Base-by-base conservation (phyloP, 768 basidiomycete species). In the Naematelia encephala region DNA sequence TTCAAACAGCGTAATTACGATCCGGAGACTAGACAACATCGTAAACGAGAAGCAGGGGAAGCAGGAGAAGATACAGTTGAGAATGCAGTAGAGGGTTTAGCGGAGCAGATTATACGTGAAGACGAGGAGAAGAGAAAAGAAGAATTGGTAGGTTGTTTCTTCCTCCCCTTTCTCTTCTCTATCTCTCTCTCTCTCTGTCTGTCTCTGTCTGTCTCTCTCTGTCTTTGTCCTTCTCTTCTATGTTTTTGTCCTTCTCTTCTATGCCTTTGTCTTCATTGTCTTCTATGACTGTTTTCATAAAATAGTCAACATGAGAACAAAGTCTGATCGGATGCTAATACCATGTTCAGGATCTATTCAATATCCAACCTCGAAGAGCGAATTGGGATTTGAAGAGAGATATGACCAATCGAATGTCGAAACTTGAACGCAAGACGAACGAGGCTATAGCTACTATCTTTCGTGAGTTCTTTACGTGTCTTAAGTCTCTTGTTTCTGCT, bases 371-470 rank as follows among this genome's bases (percentile, higher is more conserved):
- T 51, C 93, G 79, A 77, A 89, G 90, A 5, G 80, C 76, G 46
- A 88, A 76, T 28, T 71, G 94, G 92, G 90, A 94, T 74, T 81
- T 96, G 46, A 90, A 92, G 77, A 85, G 48, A 16, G 82, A 74
- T 69, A 85, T 93, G 79, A 90, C 93, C 57, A 90, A 88, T 80
- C 60, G 76, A n/a, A 77, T 75, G 74, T 83, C 86, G 5, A 92
- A 86, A 73, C 81, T 98, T n/a, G 92, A 96, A 70, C 80, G 90
- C 67, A 87, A 85, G 78, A 96, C 91, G 1, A 89, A 93, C 61
- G 89, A 93, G 76, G 85, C 92, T 4, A 89, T 97, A 62, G 90
- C 93, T 69, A 88, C 86, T 2, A 82, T 97, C 21, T 97, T 97
- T 70, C 87, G 94, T 97, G 68, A 73, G 91, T 82, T 13, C 28